phyloP scores from a whole-genome alignment of 2,329 filamentous ascomycete species.

The Penicillium polonicum region DNA sequence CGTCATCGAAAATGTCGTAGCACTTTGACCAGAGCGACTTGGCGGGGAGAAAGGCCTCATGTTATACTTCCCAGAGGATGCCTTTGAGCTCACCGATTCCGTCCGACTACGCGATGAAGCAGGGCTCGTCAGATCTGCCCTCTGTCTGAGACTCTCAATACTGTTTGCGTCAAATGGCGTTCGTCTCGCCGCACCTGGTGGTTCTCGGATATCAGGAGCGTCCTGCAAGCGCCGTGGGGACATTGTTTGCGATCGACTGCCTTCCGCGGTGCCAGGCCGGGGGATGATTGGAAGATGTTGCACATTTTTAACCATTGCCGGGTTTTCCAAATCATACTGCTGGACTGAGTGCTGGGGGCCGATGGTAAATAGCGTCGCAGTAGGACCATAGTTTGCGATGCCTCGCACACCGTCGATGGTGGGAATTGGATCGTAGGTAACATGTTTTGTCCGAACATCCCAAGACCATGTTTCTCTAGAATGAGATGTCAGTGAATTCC shows the following conservation, averaged over 20 bases:
- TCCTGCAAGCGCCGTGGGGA: constrained; percentile 36
- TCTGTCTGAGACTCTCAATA: constrained; percentile 59
- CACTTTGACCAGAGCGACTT: constrained; percentile 44
- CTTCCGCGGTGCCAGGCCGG: constrained; percentile 79
- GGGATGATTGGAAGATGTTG: constrained; percentile 79
- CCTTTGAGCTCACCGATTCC: constrained; percentile 60
- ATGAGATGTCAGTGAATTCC: neutral
- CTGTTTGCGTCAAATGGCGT: constrained; percentile 70
- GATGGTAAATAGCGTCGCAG: constrained; percentile 87
- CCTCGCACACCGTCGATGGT: constrained; percentile 79
- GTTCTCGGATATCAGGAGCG: constrained; percentile 65
- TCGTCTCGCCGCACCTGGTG: constrained; percentile 64
- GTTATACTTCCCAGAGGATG: constrained; percentile 49
- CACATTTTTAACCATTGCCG: constrained; percentile 78
- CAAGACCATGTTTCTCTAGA: constrained; percentile 82
- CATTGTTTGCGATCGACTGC: constrained; percentile 37
- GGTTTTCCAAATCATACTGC: constrained; percentile 89
- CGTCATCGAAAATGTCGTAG: constrained; percentile 47
- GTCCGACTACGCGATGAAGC: constrained; percentile 61
- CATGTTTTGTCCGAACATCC: constrained; percentile 98
- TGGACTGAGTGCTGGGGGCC: constrained; percentile 86
- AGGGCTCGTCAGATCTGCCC: constrained; percentile 66
- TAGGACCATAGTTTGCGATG: constrained; percentile 83
- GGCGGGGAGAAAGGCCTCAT: constrained; percentile 43
- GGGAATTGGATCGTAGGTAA: constrained; percentile 84